phyloP scores from a whole-genome alignment of 2,329 filamentous ascomycete species.

The Phyllosticta citrichinensis region DNA sequence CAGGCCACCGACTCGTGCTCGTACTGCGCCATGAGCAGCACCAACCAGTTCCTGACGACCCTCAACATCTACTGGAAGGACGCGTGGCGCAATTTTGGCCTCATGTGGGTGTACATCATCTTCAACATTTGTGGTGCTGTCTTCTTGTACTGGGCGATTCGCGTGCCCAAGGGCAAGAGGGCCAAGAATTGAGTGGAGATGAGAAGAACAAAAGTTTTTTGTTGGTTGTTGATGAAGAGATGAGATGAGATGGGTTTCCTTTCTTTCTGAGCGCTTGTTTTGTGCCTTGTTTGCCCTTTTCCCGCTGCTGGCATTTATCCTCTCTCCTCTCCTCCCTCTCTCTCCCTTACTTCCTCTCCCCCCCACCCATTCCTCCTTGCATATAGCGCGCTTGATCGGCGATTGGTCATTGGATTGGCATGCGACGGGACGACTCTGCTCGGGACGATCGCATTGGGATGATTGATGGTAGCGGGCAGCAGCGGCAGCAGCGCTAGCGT shows the following conservation, averaged over 20 bases:
- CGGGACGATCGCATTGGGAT: no score
- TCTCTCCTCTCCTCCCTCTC: not conserved
- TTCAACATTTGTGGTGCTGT: constrained; percentile 41
- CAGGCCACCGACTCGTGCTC: constrained; percentile 26
- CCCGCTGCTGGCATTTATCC: not conserved
- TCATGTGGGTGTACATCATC: constrained; percentile 42
- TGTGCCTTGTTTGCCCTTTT: no score
- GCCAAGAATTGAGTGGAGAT: constrained; percentile 13
- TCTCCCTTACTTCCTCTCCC: not conserved
- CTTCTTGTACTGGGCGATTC: constrained; percentile 42
- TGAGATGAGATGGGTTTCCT: not conserved
- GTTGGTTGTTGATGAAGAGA: not conserved
- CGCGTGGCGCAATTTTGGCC: constrained; percentile 46
- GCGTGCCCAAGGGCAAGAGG: constrained; percentile 38
- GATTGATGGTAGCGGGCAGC: no score
- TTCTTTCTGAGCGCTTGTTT: not conserved
- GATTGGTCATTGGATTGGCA: not conserved
- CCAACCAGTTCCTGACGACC: constrained; percentile 32
- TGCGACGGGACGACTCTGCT: not conserved
- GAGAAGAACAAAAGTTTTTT: not conserved
- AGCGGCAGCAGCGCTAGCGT: no score
- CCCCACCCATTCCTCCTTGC: not conserved
- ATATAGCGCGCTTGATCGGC: not conserved
- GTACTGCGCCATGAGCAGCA: constrained; percentile 33
- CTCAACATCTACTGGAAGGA: constrained; percentile 35